phyloP scores from a whole-genome alignment of 2,329 filamentous ascomycete species.

The Botrytis porri region DNA sequence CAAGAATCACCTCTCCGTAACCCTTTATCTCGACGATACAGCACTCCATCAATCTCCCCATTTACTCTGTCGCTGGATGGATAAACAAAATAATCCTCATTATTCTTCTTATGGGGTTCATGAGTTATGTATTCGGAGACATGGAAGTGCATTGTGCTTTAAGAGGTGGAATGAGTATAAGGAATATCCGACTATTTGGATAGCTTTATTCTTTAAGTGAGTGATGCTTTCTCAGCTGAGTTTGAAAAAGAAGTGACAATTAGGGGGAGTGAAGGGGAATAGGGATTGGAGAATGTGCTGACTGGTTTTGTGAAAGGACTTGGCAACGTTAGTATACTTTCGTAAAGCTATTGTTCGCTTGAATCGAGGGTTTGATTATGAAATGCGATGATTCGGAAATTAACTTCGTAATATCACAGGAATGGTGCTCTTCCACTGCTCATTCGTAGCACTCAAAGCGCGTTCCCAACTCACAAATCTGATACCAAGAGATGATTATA shows the following conservation, averaged over 20 bases:
- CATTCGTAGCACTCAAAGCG: constrained; percentile 56
- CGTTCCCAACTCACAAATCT: constrained; percentile 46
- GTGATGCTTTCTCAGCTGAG: constrained; percentile 22
- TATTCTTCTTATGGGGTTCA: constrained; percentile 53
- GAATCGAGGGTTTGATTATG: not conserved
- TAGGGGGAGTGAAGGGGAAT: too few species aligned
- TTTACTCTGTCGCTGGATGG: constrained; percentile 38
- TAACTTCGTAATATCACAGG: constrained; percentile 41
- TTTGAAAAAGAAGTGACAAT: too few species aligned
- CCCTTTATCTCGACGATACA: constrained; percentile 48
- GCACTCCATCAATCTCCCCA: constrained; percentile 36
- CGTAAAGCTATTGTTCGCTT: too few species aligned
- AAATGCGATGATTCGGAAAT: not conserved
- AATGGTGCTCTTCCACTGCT: constrained; percentile 57
- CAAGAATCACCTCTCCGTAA: constrained; percentile 52
- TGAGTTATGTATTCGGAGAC: constrained; percentile 52
- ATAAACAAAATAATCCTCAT: constrained; percentile 33
- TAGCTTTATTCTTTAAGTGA: constrained; percentile 52
- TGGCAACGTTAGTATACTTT: constrained; percentile 16
- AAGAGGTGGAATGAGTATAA: constrained; percentile 50
- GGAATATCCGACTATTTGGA: constrained; percentile 50
- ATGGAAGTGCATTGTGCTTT: constrained; percentile 49
- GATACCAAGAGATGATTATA: constrained; percentile 47
- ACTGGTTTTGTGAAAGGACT: not conserved
- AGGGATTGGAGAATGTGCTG: not conserved